Evolutionary conservation across 306 rosid genomes (phyloP).

Genomic region (Neltuma alba): DNA sequence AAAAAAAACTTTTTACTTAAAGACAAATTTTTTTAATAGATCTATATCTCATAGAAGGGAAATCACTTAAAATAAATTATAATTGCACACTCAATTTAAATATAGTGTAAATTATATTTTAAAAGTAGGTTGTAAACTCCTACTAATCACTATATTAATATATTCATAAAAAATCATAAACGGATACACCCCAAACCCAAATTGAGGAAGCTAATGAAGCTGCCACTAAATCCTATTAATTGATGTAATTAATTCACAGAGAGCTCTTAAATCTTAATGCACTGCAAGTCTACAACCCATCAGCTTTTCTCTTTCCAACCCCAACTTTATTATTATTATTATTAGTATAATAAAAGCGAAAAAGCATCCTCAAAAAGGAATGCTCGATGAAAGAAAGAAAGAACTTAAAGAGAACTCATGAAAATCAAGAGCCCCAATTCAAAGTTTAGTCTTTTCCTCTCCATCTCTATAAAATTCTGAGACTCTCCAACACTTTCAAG

Average conservation of each 20-base stretch:
- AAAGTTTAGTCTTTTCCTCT: constrained; percentile 50
- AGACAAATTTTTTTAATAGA: too few relatives aligned
- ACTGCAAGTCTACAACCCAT: constrained; percentile 25
- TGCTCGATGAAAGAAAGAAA: constrained; percentile 45
- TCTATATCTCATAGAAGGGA: too few relatives aligned
- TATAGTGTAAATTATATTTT: not conserved
- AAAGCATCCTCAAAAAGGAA: constrained; percentile 29
- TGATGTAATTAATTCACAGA: constrained; percentile 12
- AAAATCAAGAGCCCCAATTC: constrained; percentile 43
- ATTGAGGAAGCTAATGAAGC: constrained; percentile 27
- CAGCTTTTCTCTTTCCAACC: constrained; percentile 45
- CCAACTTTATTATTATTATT: constrained; percentile 15
- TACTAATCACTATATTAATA: too few relatives aligned
- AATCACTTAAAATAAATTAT: too few relatives aligned
- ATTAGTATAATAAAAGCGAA: not conserved
- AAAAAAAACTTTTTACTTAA: too few relatives aligned
- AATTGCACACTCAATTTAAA: too few relatives aligned
- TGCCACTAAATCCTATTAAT: not conserved
- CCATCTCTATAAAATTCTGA: constrained; percentile 49
- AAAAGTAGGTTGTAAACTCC: too few relatives aligned
- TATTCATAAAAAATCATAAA: too few relatives aligned
- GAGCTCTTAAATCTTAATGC: constrained; percentile 8
- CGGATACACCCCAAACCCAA: constrained; percentile 10
- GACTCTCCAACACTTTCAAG: constrained; percentile 30
- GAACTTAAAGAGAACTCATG: constrained; percentile 33